Evolutionary conservation across 2,329 filamentous ascomycete species (phyloP).

Genomic region (Xylariaceae sp.): DNA sequence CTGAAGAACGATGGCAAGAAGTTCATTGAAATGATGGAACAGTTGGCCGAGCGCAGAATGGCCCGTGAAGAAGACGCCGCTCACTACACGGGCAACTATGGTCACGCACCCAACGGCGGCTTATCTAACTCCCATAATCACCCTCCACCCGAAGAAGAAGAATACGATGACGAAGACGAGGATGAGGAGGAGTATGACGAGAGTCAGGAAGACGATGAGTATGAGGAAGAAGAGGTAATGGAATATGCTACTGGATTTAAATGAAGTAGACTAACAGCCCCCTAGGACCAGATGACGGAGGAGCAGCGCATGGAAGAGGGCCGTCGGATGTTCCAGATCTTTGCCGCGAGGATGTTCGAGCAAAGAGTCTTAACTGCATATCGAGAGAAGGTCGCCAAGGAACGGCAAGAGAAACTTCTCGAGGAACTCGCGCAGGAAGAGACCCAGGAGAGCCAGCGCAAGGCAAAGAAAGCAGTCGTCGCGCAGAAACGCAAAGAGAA

Average conservation of each 20-base stretch:
- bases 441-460: slow-evolving; percentile 69
- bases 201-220: slow-evolving; percentile 65
- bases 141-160: slow-evolving; percentile 71
- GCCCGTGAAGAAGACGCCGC: slow-evolving; percentile 88
- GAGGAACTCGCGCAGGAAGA: slow-evolving; percentile 88
- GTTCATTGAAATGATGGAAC: slow-evolving; percentile 99
- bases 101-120: slow-evolving; percentile 57
- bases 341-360: slow-evolving; percentile 98
- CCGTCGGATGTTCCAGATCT: slow-evolving; percentile 98
- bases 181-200: slow-evolving; percentile 60
- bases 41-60: slow-evolving; percentile 95
- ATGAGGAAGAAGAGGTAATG: slow-evolving; percentile 73
- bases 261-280: slow-evolving; percentile 31
- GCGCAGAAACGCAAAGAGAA: slow-evolving; percentile 95
- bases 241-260: slow-evolving; percentile 5
- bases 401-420: slow-evolving; percentile 84
- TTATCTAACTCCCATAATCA: slow-evolving; percentile 62
- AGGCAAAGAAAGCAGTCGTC: slow-evolving; percentile 90
- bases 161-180: slow-evolving; percentile 63
- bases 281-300: slow-evolving; percentile 92
- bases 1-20: slow-evolving; percentile 99
- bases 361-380: slow-evolving; percentile 96
- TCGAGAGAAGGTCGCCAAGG: slow-evolving; percentile 90
- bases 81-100: slow-evolving; percentile 56
- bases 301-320: slow-evolving; percentile 99